These are phyloP conservation scores for Crithidia sp. DNA, from an alignment of 208 protist genomes.

Conservation along the genomic window DNA sequence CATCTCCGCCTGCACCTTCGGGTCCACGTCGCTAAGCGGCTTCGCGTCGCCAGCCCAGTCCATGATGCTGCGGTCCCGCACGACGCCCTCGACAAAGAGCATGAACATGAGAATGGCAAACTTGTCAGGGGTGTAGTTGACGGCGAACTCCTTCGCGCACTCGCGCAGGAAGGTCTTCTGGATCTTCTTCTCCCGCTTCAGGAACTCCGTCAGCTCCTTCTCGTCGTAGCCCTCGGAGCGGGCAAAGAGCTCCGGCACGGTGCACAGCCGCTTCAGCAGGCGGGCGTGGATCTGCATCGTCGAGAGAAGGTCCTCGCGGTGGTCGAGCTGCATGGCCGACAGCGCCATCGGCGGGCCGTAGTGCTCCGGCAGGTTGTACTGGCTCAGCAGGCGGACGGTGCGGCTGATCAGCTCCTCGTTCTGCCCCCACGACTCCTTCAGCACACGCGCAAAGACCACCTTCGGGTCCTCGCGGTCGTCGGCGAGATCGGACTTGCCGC, in stretches of 20 bases:
- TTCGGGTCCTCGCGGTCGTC: constrained; percentile 52
- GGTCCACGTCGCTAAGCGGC: constrained; percentile 17
- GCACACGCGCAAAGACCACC: constrained; percentile 46
- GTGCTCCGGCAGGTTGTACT: constrained; percentile 79
- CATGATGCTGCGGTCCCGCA: constrained; percentile 58
- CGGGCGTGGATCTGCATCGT: constrained; percentile 53
- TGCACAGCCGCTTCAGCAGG: constrained; percentile 72
- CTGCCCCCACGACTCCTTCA: constrained; percentile 47
- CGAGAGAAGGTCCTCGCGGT: constrained; percentile 50
- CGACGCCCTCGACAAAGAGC: constrained; percentile 75
- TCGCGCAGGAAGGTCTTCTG: constrained; percentile 68
- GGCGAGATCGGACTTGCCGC: constrained; percentile 34
- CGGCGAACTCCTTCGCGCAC: constrained; percentile 48
- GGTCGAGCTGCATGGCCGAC: constrained; percentile 47
- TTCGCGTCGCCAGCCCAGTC: constrained; percentile 49
- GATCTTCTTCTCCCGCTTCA: constrained; percentile 68
- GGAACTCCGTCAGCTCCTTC: constrained; percentile 57
- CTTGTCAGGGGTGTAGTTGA: constrained; percentile 55
- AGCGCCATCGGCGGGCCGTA: constrained; percentile 56
- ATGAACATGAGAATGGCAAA: constrained; percentile 73
- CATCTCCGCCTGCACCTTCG: constrained; percentile 47
- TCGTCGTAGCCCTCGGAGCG: constrained; percentile 56
- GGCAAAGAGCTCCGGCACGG: constrained; percentile 53
- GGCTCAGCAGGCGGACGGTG: constrained; percentile 64
- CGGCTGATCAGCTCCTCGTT: constrained; percentile 44